Conservation (phyloP, 2,329 filamentous ascomycete species). For the Elsinoe necatrix region DNA sequence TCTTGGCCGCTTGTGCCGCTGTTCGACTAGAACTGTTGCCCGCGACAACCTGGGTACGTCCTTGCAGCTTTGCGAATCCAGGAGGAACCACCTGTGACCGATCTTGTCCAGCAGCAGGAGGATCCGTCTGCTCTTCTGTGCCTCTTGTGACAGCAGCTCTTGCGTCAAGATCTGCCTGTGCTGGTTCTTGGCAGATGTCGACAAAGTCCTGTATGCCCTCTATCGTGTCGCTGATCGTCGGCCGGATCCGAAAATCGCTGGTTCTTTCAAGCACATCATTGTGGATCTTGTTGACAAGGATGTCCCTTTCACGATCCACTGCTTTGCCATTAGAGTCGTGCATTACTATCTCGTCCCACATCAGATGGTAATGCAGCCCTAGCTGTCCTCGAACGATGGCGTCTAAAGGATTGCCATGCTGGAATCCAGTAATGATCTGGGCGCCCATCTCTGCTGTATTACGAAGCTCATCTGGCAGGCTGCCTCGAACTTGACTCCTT, state of each 20-base stretch:
- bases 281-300: constrained; percentile 81
- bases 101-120: constrained; percentile 7
- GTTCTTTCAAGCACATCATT: constrained; percentile 91
- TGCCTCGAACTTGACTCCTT: constrained; percentile 49
- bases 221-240: constrained; percentile 59
- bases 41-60: constrained; percentile 62
- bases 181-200: constrained; percentile 71
- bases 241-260: constrained; percentile 79
- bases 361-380: constrained; percentile 72
- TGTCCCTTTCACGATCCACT: constrained; percentile 70
- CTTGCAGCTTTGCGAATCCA: constrained; percentile 54
- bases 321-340: constrained; percentile 75
- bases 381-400: constrained; percentile 85
- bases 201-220: constrained; percentile 78
- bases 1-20: constrained; percentile 66
- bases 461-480: constrained; percentile 46
- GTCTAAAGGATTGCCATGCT: constrained; percentile 88
- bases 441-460: constrained; percentile 94
- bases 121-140: constrained; percentile 5
- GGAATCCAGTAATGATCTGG: constrained; percentile 96
- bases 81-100: constrained; percentile 31
- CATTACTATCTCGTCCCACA: constrained; percentile 73
- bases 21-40: constrained; percentile 61
- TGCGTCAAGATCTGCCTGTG: constrained; percentile 34
- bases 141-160: constrained; percentile 38